These are phyloP conservation scores for Boletus rufocinnamomeus DNA, from an alignment of 768 basidiomycete species.

Conservation along the genomic window DNA sequence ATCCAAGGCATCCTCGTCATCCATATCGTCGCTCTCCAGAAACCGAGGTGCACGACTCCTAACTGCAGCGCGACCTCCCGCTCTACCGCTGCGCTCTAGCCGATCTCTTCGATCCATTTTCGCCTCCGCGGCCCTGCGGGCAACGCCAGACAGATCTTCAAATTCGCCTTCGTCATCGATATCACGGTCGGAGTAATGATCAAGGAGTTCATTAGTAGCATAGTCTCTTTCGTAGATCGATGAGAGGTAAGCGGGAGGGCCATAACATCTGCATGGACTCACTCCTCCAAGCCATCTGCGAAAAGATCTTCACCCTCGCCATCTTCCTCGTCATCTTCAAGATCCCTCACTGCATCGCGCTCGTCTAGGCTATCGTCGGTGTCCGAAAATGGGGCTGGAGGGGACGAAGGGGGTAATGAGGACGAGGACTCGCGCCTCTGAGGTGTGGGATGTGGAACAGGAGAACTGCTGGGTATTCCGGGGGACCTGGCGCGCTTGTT, in stretches of 20 bases:
- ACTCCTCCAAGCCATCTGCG: slow-evolving; percentile 76
- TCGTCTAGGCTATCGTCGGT: slow-evolving; percentile 81
- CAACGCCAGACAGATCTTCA: slow-evolving; percentile 64
- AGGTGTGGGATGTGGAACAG: slow-evolving; percentile 44
- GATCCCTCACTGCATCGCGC: slow-evolving; percentile 61
- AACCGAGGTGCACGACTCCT: slow-evolving; percentile 86
- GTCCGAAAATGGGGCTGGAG: slow-evolving; percentile 81
- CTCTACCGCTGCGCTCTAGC: slow-evolving; percentile 61
- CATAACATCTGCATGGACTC: slow-evolving; percentile 28
- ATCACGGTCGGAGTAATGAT: slow-evolving; percentile 84
- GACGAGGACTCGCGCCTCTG: slow-evolving; percentile 62
- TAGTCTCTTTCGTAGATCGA: slow-evolving; percentile 64
- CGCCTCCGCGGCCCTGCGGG: slow-evolving; percentile 80
- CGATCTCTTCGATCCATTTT: slow-evolving; percentile 90
- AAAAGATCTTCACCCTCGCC: slow-evolving; percentile 95
- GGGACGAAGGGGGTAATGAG: slow-evolving; percentile 84
- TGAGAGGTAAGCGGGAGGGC: slow-evolving; percentile 12
- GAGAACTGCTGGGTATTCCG: slow-evolving; percentile 49
- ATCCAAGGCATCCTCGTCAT: slow-evolving; percentile 72
- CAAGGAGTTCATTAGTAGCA: slow-evolving; percentile 75
- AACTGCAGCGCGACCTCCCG: slow-evolving; percentile 72
- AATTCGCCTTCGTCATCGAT: slow-evolving; percentile 81
- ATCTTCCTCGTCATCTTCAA: slow-evolving; percentile 71
- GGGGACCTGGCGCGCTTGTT: slow-evolving; percentile 65
- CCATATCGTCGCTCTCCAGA: slow-evolving; percentile 78